A percentile compares a stretch with the other conserved stretches of the same genome.
Evolutionary conservation across 108 stramenopile genomes (phyloP).

Genomic region (Pseudonitzschia multistriata): DNA sequence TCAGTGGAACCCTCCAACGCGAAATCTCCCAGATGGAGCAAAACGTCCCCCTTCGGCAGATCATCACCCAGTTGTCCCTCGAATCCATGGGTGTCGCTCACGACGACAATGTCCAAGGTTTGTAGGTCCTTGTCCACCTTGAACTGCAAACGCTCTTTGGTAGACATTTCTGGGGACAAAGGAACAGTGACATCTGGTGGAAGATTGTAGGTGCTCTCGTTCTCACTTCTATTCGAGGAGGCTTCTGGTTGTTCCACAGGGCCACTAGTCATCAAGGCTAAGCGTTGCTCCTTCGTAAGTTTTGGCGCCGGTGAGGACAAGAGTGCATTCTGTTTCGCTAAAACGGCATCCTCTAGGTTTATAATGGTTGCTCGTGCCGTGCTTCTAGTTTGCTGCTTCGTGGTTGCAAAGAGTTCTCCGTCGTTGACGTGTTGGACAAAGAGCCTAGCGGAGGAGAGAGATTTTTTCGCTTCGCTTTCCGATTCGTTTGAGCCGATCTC

Average conservation of each 20-base stretch:
- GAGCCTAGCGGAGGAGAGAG: neutral
- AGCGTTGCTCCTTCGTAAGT: neutral
- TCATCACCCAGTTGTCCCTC: constrained; percentile 46
- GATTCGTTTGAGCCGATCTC: neutral
- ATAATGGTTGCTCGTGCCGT: neutral
- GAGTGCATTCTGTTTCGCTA: neutral
- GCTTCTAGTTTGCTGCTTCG: neutral
- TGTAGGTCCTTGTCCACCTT: constrained; percentile 11
- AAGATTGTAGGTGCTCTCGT: neutral
- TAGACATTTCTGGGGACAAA: neutral
- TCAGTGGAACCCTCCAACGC: constrained; percentile 40
- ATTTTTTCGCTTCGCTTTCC: neutral
- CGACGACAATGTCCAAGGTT: constrained; percentile 51
- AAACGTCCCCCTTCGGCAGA: constrained; percentile 62
- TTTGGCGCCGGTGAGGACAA: neutral
- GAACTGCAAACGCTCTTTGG: neutral
- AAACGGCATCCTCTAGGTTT: constrained; percentile 1
- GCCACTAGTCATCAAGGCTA: neutral
- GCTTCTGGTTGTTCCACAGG: neutral
- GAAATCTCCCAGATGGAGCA: constrained; percentile 80
- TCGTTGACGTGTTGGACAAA: constrained; percentile 24
- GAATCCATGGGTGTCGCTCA: constrained; percentile 77
- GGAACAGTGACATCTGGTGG: neutral
- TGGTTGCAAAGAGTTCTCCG: neutral
- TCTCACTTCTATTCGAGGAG: neutral